These are phyloP conservation scores for Pseudomonodictys pantanalensis DNA, from an alignment of 495 filamentous ascomycete genomes.

Conservation along the genomic window DNA sequence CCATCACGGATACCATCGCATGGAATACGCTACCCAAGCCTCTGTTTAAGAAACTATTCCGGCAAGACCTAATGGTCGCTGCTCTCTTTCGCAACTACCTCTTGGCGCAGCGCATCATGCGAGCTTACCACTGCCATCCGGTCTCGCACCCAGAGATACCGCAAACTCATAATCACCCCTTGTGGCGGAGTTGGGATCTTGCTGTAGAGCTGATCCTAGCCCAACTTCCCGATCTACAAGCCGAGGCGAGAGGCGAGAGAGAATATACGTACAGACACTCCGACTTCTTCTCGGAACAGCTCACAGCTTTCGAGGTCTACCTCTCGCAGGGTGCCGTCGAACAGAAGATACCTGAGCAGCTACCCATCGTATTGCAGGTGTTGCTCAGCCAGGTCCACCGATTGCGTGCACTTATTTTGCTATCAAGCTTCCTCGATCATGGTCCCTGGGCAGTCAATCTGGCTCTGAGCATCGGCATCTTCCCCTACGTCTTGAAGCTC, in stretches of 20 bases:
- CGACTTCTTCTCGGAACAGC: conserved; percentile 92
- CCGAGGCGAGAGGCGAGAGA: conserved; percentile 68
- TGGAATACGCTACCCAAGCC: conserved; percentile 90
- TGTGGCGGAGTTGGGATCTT: conserved; percentile 98
- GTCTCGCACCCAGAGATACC: conserved; percentile 85
- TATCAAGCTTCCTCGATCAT: conserved; percentile 90
- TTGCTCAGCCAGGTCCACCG: conserved; percentile 92
- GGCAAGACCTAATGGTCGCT: conserved; percentile 98
- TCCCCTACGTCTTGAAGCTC: conserved; percentile 95
- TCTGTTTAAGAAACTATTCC: conserved; percentile 92
- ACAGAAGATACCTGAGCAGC: conserved; percentile 83
- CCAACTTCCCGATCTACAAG: conserved; percentile 78
- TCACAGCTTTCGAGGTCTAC: conserved; percentile 97
- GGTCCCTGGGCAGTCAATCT: conserved; percentile 98
- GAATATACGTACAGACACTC: conserved; percentile 92
- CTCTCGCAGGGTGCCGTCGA: conserved; percentile 81
- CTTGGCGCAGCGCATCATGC: conserved; percentile 91
- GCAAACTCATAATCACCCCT: conserved; percentile 84
- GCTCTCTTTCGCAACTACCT: conserved; percentile 96
- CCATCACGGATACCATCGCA: conserved; percentile 97
- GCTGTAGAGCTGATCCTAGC: conserved; percentile 94
- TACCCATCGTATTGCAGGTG: conserved; percentile 95
- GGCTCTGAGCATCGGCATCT: conserved; percentile 95
- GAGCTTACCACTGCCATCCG: conserved; percentile 88
- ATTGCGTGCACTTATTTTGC: conserved; percentile 84